Evolutionary conservation across 768 basidiomycete genomes (phyloP).

Genomic region (Mycena sanguinolenta): DNA sequence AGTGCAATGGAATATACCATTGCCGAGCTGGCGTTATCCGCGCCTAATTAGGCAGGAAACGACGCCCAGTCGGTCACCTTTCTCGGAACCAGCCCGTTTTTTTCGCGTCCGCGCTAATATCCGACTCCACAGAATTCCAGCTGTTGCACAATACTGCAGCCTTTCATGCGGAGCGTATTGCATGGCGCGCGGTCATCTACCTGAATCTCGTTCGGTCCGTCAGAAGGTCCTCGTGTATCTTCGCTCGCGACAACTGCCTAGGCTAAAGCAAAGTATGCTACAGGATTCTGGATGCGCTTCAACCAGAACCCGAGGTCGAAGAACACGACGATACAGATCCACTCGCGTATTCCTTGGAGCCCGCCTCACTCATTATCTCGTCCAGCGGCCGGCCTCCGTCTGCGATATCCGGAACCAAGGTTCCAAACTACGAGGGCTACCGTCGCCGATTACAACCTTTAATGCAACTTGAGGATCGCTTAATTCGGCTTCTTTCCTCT

Average conservation of each 20-base stretch:
- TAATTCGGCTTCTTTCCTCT: constrained; percentile 76
- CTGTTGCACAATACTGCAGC: constrained; percentile 82
- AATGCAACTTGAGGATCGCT: constrained; percentile 74
- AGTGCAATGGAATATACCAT: constrained; percentile 33
- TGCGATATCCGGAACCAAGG: constrained; percentile 61
- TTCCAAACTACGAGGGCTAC: constrained; percentile 75
- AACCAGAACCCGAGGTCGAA: constrained; percentile 74
- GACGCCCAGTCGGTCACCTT: constrained; percentile 2
- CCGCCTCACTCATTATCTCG: constrained; percentile 65
- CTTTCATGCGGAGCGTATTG: constrained; percentile 84
- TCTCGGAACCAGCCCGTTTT: not conserved
- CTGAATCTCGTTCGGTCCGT: constrained; percentile 89
- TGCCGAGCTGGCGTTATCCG: constrained; percentile 28
- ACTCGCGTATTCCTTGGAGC: constrained; percentile 63
- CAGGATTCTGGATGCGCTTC: constrained; percentile 82
- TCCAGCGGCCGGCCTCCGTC: constrained; percentile 65
- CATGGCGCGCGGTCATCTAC: constrained; percentile 91
- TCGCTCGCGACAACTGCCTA: constrained; percentile 31
- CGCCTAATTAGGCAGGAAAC: constrained; percentile 31
- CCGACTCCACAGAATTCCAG: constrained; percentile 76
- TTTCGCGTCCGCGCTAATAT: constrained; percentile 5
- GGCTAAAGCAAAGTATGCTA: constrained; percentile 37
- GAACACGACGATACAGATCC: constrained; percentile 69
- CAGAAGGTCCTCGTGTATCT: constrained; percentile 65
- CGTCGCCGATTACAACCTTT: constrained; percentile 76